Percentiles rank a stretch among this genome's conserved stretches.
Evolutionary conservation across 257 asterid genomes (phyloP).

Genomic region (Catharanthus roseus): DNA sequence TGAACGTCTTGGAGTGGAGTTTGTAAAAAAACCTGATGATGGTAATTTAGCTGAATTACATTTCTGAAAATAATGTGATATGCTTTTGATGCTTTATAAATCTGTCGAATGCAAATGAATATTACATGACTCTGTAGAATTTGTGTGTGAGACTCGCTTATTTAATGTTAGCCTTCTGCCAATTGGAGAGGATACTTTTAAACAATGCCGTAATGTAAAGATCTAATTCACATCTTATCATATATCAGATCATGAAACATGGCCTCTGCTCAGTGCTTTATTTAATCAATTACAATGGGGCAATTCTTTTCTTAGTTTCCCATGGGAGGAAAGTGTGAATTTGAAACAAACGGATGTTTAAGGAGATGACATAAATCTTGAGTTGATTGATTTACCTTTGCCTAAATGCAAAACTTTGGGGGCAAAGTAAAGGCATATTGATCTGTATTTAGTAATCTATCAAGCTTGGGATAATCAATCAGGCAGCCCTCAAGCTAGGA

Average conservation of each 20-base stretch:
- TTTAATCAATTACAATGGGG: too few relatives aligned
- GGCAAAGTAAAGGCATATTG: not conserved
- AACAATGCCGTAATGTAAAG: not conserved
- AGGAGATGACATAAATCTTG: not conserved
- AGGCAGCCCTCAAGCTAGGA: too few relatives aligned
- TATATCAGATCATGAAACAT: too few relatives aligned
- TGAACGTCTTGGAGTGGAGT: slow-evolving; percentile 74
- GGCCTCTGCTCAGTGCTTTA: too few relatives aligned
- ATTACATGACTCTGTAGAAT: not conserved
- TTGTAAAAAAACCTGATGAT: slow-evolving; percentile 69
- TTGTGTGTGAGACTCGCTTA: not conserved
- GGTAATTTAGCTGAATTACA: slow-evolving; percentile 37
- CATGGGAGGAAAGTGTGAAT: too few relatives aligned
- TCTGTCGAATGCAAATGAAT: not conserved
- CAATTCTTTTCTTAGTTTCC: too few relatives aligned
- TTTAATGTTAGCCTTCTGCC: not conserved
- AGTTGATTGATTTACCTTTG: not conserved
- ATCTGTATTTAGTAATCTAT: too few relatives aligned
- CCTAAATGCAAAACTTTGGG: not conserved
- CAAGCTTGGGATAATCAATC: too few relatives aligned
- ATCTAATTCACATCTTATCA: not conserved
- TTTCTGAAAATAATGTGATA: slow-evolving; percentile 1
- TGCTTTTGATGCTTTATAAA: not conserved
- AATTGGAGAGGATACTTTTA: not conserved
- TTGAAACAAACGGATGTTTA: not conserved